Percentiles rank a stretch among this genome's conserved stretches.
Evolutionary conservation across 305 asterid genomes (phyloP).

Genomic region (Solanum aculeatissimum): DNA sequence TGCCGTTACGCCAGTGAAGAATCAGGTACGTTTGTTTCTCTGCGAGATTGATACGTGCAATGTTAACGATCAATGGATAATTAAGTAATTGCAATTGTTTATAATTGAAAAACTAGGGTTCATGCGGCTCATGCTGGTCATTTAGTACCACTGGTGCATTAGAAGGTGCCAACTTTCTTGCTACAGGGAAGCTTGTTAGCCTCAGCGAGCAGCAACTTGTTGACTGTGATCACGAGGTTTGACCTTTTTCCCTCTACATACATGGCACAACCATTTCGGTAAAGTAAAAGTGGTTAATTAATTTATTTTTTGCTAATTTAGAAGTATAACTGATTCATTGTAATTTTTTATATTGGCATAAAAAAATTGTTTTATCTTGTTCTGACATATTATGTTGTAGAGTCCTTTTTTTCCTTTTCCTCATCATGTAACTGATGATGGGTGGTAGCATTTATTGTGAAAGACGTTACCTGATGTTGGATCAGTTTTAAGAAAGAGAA

Average conservation of each 20-base stretch:
- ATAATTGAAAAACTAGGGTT: slow-evolving; percentile 32
- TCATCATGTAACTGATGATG: neutral
- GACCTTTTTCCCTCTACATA: neutral
- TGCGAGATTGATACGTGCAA: neutral
- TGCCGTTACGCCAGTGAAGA: slow-evolving; percentile 69
- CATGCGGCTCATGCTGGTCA: slow-evolving; percentile 97
- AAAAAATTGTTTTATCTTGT: neutral
- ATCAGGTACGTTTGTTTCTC: slow-evolving; percentile 41
- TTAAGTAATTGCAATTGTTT: neutral
- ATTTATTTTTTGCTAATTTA: neutral
- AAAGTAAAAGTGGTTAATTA: too few species aligned
- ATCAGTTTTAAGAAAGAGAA: neutral
- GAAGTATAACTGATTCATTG: neutral
- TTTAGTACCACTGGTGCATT: slow-evolving; percentile 87
- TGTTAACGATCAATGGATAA: neutral
- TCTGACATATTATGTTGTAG: neutral
- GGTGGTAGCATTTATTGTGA: neutral
- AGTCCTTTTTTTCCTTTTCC: neutral
- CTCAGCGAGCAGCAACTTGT: slow-evolving; percentile 96
- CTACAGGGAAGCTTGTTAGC: slow-evolving; percentile 77
- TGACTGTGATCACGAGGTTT: slow-evolving; percentile 93
- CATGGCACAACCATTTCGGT: neutral
- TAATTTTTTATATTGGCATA: neutral
- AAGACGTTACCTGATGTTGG: neutral
- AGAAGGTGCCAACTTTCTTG: slow-evolving; percentile 81